These are phyloP conservation scores for Sporobolomyces pararoseus DNA, from an alignment of 768 basidiomycete species.

Conservation along the genomic window DNA sequence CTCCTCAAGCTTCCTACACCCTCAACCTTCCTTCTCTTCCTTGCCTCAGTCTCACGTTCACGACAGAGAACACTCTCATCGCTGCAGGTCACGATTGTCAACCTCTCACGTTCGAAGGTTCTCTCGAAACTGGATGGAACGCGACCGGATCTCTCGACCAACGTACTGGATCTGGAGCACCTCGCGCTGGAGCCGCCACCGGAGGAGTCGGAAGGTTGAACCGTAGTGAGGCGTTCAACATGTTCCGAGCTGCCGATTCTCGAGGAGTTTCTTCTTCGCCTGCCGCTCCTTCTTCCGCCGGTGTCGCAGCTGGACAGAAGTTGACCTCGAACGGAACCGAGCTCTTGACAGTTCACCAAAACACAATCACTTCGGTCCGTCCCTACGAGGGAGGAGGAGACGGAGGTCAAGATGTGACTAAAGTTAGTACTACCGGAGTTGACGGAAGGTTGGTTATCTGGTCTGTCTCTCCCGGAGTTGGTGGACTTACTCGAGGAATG, in stretches of 20 bases:
- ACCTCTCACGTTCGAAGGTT: constrained; percentile 78
- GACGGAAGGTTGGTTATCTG: constrained; percentile 92
- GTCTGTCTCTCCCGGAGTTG: constrained; percentile 52
- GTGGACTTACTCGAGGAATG: constrained; percentile 25
- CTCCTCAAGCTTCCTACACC: constrained; percentile 58
- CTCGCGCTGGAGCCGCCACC: constrained; percentile 53
- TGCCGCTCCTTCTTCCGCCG: constrained; percentile 30
- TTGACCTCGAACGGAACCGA: constrained; percentile 57
- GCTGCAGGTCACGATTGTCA: constrained; percentile 98
- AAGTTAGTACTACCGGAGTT: constrained; percentile 85
- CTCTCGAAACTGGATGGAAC: constrained; percentile 67
- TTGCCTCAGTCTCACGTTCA: constrained; percentile 79
- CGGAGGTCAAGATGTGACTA: constrained; percentile 60
- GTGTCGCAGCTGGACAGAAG: constrained; percentile 40
- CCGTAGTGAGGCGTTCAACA: constrained; percentile 78
- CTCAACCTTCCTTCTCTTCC: constrained; percentile 77
- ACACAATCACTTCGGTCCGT: constrained; percentile 90
- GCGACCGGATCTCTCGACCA: constrained; percentile 79
- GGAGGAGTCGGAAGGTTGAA: constrained; percentile 68
- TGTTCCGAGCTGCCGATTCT: constrained; percentile 85
- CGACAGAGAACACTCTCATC: constrained; percentile 71
- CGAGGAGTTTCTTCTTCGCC: constrained; percentile 56
- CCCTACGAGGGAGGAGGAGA: constrained; percentile 64
- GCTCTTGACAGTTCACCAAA: constrained; percentile 88
- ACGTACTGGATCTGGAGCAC: constrained; percentile 56